Conservation (phyloP, 805 yeast species). For the Kluyveromyces nonfermentans region DNA sequence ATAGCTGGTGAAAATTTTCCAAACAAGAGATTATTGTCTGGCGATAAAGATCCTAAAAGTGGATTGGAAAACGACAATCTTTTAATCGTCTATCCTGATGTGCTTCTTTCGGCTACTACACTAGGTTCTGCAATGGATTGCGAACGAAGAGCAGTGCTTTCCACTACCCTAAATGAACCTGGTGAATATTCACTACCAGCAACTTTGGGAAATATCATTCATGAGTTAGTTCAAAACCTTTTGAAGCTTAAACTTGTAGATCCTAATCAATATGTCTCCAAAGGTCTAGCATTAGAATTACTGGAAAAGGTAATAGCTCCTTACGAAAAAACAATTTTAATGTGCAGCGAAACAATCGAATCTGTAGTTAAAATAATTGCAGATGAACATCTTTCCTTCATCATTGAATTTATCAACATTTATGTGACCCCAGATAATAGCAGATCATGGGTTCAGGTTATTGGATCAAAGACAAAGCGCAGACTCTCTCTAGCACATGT, state of each 20-base stretch:
- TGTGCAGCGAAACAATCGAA: constrained; percentile 42
- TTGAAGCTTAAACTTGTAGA: constrained; percentile 29
- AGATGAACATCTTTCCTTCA: constrained; percentile 40
- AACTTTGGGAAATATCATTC: constrained; percentile 76
- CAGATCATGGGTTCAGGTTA: constrained; percentile 14
- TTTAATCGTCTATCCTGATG: constrained; percentile 79
- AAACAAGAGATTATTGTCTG: constrained; percentile 23
- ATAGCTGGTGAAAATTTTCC: constrained; percentile 34
- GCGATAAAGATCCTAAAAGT: constrained; percentile 21
- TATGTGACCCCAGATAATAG: constrained; percentile 32
- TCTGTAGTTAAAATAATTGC: constrained; percentile 35
- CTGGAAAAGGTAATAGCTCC: constrained; percentile 35
- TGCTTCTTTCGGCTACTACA: constrained; percentile 69
- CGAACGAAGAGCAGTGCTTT: constrained; percentile 57
- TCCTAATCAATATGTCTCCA: constrained; percentile 21
- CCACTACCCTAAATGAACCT: constrained; percentile 46
- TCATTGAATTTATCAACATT: constrained; percentile 43
- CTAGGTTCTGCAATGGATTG: constrained; percentile 72
- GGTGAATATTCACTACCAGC: constrained; percentile 58
- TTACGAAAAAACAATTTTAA: constrained; percentile 42
- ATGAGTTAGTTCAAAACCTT: constrained; percentile 51
- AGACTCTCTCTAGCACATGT: constrained; percentile 51
- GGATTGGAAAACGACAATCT: constrained; percentile 39
- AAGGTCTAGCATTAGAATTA: constrained; percentile 9
- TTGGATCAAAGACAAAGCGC: constrained; percentile 28